phyloP scores from a whole-genome alignment of 1,284 basidiomycete genomes.

The Heterobasidion irregulare region DNA sequence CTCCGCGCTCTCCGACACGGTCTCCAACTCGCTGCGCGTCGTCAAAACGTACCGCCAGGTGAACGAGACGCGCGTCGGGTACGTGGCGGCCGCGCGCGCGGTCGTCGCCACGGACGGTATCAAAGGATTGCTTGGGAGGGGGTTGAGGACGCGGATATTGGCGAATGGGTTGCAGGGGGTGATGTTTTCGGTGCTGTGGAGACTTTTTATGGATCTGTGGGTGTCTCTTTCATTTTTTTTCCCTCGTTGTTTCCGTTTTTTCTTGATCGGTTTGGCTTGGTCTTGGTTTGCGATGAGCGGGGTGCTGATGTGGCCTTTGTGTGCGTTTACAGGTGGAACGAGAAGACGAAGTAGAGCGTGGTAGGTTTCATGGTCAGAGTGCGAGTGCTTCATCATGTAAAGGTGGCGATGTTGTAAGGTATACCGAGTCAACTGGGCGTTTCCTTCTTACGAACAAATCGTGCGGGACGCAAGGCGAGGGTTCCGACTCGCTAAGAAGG shows the following conservation, averaged over 20 bases:
- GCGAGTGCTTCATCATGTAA: too few species aligned
- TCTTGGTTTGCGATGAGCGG: neutral
- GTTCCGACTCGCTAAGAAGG: too few species aligned
- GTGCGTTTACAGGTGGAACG: conserved; percentile 25
- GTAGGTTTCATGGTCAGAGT: too few species aligned
- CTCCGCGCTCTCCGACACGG: conserved; percentile 72
- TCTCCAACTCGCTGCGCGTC: conserved; percentile 84
- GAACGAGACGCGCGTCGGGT: conserved; percentile 70
- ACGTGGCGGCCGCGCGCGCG: conserved; percentile 57
- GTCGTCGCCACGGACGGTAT: conserved; percentile 63
- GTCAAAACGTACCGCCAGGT: conserved; percentile 91
- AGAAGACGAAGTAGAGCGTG: conserved; percentile 21
- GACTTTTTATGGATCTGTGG: conserved; percentile 75
- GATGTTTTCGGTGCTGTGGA: conserved; percentile 83
- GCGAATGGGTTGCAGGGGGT: conserved; percentile 84
- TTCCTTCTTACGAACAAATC: too few species aligned
- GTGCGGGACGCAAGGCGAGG: too few species aligned
- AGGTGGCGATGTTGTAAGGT: too few species aligned
- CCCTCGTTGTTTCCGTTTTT: neutral
- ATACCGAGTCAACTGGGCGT: too few species aligned
- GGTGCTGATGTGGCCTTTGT: neutral
- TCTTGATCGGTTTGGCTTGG: neutral
- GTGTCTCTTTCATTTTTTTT: conserved; percentile 19
- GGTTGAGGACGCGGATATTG: conserved; percentile 74
- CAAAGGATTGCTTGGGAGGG: conserved; percentile 68